Evolutionary conservation across 2,329 filamentous ascomycete genomes (phyloP).

Genomic region (Aspergillus fructus): DNA sequence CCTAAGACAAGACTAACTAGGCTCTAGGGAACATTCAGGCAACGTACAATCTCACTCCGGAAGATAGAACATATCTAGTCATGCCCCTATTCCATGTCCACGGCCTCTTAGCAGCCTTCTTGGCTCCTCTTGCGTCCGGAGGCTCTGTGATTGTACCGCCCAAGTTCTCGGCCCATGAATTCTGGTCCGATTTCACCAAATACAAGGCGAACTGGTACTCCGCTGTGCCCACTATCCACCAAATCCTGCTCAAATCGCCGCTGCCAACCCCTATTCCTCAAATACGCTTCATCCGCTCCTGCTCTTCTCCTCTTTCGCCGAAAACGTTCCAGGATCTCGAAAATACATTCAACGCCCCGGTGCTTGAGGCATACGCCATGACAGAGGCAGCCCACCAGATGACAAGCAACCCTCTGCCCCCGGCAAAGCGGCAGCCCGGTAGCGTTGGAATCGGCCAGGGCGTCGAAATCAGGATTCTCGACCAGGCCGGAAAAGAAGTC

Average conservation of each 20-base stretch:
- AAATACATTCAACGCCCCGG: constrained; percentile 71
- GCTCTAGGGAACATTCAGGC: constrained; percentile 67
- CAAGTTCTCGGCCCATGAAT: constrained; percentile 78
- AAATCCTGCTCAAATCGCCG: constrained; percentile 76
- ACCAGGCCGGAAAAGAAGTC: constrained; percentile 67
- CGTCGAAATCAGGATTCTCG: constrained; percentile 76
- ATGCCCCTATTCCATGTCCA: constrained; percentile 93
- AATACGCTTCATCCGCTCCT: constrained; percentile 85
- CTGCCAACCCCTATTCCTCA: constrained; percentile 65
- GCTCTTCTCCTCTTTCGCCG: constrained; percentile 78
- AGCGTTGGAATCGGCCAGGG: constrained; percentile 82
- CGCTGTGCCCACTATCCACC: constrained; percentile 88
- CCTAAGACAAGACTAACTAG: not conserved
- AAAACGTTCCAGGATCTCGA: constrained; percentile 80
- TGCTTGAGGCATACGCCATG: constrained; percentile 90
- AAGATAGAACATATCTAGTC: constrained; percentile 79
- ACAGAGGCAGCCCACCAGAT: constrained; percentile 70
- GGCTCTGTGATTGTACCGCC: constrained; percentile 76
- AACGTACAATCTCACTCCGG: constrained; percentile 70
- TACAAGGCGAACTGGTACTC: constrained; percentile 88
- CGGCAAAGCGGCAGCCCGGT: constrained; percentile 72
- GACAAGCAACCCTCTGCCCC: constrained; percentile 63
- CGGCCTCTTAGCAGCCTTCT: constrained; percentile 78
- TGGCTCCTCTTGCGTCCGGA: constrained; percentile 72
- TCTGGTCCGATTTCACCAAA: constrained; percentile 74